Evolutionary conservation across 2,329 filamentous ascomycete genomes (phyloP).

Genomic region (Fusarium robinianum): DNA sequence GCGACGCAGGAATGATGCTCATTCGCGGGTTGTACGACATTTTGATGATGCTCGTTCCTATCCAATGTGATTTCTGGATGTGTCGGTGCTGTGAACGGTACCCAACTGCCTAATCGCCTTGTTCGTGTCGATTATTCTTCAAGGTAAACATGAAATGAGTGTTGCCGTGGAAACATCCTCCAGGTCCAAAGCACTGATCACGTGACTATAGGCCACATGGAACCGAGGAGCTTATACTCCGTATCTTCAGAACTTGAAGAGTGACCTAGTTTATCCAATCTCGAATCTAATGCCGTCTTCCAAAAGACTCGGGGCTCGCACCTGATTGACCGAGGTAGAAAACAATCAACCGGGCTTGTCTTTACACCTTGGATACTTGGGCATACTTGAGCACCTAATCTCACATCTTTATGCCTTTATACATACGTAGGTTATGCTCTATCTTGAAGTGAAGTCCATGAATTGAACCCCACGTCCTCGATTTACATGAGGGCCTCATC

Average conservation of each 20-base stretch:
- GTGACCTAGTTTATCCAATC: too few relatives aligned
- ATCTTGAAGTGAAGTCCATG: too few relatives aligned
- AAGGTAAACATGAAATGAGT: conserved; percentile 28
- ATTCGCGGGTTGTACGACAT: conserved; percentile 65
- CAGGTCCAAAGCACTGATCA: conserved; percentile 5
- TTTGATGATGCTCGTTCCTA: conserved; percentile 28
- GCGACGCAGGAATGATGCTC: conserved; percentile 61
- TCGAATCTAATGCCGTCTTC: too few relatives aligned
- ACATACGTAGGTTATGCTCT: too few relatives aligned
- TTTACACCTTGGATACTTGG: too few relatives aligned
- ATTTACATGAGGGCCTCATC: too few relatives aligned
- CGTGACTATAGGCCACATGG: conserved; percentile 15
- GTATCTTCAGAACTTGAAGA: conserved; percentile 1
- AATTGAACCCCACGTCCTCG: too few relatives aligned
- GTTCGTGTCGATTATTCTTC: conserved; percentile 15
- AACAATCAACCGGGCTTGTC: too few relatives aligned
- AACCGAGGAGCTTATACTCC: not conserved
- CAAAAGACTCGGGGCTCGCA: too few relatives aligned
- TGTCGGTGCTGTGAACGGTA: conserved; percentile 4
- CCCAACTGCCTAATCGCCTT: conserved; percentile 7
- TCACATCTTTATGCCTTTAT: too few relatives aligned
- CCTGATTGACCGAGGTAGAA: too few relatives aligned
- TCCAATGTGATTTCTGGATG: not conserved
- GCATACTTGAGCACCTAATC: too few relatives aligned
- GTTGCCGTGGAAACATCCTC: conserved; percentile 36